Evolutionary conservation across 2,329 filamentous ascomycete species (phyloP), one percentile per base, ranked within the genome.

Genomic region (Penicillium sp.): DNA sequence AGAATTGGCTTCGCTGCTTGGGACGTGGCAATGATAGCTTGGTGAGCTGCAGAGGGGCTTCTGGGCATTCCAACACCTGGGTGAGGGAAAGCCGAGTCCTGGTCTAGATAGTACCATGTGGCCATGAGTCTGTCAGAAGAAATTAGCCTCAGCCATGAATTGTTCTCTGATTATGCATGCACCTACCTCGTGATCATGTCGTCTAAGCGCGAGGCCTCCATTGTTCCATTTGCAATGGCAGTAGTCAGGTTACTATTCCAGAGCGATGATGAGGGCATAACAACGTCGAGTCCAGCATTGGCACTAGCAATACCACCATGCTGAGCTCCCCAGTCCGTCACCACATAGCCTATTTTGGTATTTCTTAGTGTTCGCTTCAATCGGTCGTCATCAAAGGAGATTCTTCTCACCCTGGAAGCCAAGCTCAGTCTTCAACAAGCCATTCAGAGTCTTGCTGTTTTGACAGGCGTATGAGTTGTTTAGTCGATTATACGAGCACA

Each of bases 401-500:
- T 4, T 4, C 15, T 6, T n/a, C 52, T 15, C 31, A 66, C 63
- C 65, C 23, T 67, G 88, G 75, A 92, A 93, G 42, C 88, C 89
- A 0, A 92, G 80, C 71, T 94, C 90, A 26, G 83, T 83, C 77
- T 93, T 94, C 62, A 94, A 78, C 8, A 93, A 73, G 44, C 87
- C 85, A 69, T 94, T 94, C 57, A 91, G 76, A 6, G 87, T 75
- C 69, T 90, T 87, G 47, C 86, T 89, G 77, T 94, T 93, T 67
- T 93, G 88, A 73, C 90, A 93, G 20, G 74, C 82, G 60, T 92
- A 91, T 3, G 85, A 89, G 73, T 91, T 90, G 78, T 95, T 94
- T 72, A 92, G 69, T 62, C 89, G 86, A 62, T 78, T 66, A 47
- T 78, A 78, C 0, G 69, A 74, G 59, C 85, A 88, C 86, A 88